Conservation (phyloP, 192 early-diverging fungal genomes). For the Thoreauomyces humboldtii region DNA sequence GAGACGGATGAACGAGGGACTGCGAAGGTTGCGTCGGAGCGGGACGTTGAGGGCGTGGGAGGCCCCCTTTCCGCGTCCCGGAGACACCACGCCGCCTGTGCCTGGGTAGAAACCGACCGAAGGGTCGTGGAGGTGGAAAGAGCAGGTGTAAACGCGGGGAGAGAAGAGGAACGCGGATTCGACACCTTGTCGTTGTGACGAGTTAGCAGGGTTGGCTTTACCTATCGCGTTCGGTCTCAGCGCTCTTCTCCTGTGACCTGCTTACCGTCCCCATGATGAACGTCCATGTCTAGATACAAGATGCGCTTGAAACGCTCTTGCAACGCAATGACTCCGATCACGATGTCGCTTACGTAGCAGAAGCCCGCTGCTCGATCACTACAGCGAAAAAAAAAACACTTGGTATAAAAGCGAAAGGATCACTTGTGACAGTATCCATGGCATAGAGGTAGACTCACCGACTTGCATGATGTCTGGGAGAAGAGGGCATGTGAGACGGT, state of each 20-base stretch:
- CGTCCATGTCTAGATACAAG: constrained; percentile 61
- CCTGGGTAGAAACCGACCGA: constrained; percentile 41
- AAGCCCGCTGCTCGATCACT: constrained; percentile 88
- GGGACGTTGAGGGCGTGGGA: constrained; percentile 34
- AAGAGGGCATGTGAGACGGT: background rate
- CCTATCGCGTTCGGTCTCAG: no score
- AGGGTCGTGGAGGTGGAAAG: constrained; percentile 34
- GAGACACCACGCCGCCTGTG: constrained; percentile 17
- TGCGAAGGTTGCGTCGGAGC: constrained; percentile 41
- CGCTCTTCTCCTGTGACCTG: no score
- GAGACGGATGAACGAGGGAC: constrained; percentile 67
- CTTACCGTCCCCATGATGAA: constrained; percentile 92
- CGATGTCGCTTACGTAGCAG: constrained; percentile 95
- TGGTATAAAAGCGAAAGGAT: background rate
- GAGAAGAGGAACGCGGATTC: constrained; percentile 35
- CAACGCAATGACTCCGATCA: constrained; percentile 75
- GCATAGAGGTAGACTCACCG: background rate
- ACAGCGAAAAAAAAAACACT: constrained; percentile 43
- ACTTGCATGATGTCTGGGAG: constrained; percentile 6
- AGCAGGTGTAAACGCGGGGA: constrained; percentile 34
- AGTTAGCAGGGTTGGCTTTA: background rate
- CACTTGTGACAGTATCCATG: background rate
- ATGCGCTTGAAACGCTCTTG: constrained; percentile 33
- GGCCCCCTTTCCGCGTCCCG: constrained; percentile 17
- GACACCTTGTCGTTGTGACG: constrained; percentile 38